These are phyloP conservation scores for Pyrrhoderma lamaoense DNA, from an alignment of 1,284 basidiomycete genomes.

Conservation along the genomic window DNA sequence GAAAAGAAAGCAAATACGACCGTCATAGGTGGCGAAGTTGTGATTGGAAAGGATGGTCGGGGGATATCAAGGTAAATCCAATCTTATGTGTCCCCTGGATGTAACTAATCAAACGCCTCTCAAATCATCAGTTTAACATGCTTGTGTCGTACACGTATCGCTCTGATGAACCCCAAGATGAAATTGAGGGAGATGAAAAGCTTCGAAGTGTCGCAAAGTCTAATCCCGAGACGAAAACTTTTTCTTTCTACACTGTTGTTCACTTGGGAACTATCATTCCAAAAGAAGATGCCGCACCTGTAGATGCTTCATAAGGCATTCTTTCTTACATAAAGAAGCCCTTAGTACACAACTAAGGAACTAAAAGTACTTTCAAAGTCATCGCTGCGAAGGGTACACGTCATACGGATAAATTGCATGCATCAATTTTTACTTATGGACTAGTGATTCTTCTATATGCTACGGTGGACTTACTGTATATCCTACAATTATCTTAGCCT, in stretches of 20 bases:
- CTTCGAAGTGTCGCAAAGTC: constrained; percentile 38
- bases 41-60: constrained; percentile 66
- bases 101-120: constrained; percentile 5
- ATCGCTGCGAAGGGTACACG: too few species aligned
- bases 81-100: background rate
- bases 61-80: constrained; percentile 60
- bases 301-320: background rate
- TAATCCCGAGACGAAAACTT: constrained; percentile 63
- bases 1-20: constrained; percentile 85
- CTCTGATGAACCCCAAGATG: constrained; percentile 70
- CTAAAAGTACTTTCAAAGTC: too few species aligned
- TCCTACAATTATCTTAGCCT: too few species aligned
- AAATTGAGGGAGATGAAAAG: constrained; percentile 48
- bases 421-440: too few species aligned
- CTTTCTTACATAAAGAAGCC: too few species aligned
- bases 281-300: constrained; percentile 37
- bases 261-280: constrained; percentile 67
- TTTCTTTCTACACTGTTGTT: constrained; percentile 78
- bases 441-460: too few species aligned
- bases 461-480: too few species aligned
- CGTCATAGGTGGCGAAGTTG: constrained; percentile 75
- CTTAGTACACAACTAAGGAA: too few species aligned
- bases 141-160: constrained; percentile 88
- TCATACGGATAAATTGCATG: too few species aligned
- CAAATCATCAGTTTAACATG: constrained; percentile 73